A percentile compares a stretch with the other conserved stretches of the same genome.
phyloP scores from a whole-genome alignment of 75 land plant species.

The Pinus tabuliformis region DNA sequence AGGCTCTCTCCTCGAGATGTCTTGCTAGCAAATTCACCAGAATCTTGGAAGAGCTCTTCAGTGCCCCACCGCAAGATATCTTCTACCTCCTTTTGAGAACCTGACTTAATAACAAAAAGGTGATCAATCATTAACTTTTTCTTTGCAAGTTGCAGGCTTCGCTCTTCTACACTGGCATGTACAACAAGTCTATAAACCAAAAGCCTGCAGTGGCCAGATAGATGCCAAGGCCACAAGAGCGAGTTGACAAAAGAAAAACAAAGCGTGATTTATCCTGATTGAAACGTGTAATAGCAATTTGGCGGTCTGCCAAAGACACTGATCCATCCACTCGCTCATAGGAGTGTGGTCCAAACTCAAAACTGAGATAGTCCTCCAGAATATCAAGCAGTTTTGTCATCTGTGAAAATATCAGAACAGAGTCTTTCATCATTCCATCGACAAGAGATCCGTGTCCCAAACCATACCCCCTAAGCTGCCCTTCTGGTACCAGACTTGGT shows the following conservation, averaged over 20 bases:
- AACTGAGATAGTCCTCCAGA: slow-evolving; percentile 82
- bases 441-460: too few species aligned
- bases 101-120: slow-evolving; percentile 92
- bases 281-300: slow-evolving; percentile 84
- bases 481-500: too few species aligned
- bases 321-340: slow-evolving; percentile 98
- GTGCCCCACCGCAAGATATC: slow-evolving; percentile 98
- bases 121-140: slow-evolving; percentile 96
- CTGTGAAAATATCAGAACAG: slow-evolving; percentile 95
- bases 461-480: too few species aligned
- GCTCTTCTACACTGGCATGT: slow-evolving; percentile 98
- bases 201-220: slow-evolving; percentile 95
- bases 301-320: slow-evolving; percentile 80
- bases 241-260: slow-evolving; percentile 90
- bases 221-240: slow-evolving; percentile 97
- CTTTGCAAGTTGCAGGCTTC: slow-evolving; percentile 95
- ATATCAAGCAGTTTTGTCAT: slow-evolving; percentile 98
- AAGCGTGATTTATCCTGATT: slow-evolving; percentile 92
- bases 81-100: slow-evolving; percentile 89
- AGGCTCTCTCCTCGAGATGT: slow-evolving; percentile 22
- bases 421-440: too few species aligned
- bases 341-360: slow-evolving; percentile 83
- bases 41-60: slow-evolving; percentile 85
- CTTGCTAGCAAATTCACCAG: slow-evolving; percentile 25
- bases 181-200: slow-evolving; percentile 94